Evolutionary conservation across 495 filamentous ascomycete genomes (phyloP), one percentile per base, ranked within the genome.

Genomic region (Neurospora sp.): DNA sequence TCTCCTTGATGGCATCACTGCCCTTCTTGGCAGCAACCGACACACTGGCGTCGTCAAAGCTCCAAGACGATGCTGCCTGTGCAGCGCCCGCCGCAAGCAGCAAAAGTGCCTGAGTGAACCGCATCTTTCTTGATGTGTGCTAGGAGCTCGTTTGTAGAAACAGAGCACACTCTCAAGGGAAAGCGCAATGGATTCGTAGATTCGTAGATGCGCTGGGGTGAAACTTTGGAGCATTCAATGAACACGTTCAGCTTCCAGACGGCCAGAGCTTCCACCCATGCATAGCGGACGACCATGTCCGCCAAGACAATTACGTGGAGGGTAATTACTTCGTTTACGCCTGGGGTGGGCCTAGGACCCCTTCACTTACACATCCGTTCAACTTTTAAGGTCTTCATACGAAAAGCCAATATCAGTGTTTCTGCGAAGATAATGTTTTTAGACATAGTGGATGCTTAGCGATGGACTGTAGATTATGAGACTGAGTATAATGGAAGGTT

Each of bases 31-130:
- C 82, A 79, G 89, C 88, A 75, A 97, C 87, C 71, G 89, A 88
- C 81, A 97, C 82, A 77, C 89, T 92, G 80, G 91, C 94, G 86
- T 97, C 93, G 78, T 91, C 88, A 81, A 96, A 96, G 22, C 89
- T 88, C 94, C 94, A 97, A 39, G 89, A 89, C 41, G 92, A 88
- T 70, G 92, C 91, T 53, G 92, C 90, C 73, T 85, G 81, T 76
- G 78, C 83, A 75, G 81, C 78, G 73, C 82, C 82, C 59, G 84
- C 81, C 72, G 83, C 81, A 61, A 84, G 75, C 14, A 87, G 79
- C 77, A 87, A 76, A 5, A 88, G 74, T 71, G 84, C 83, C 44
- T 79, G 78, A 75, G 83, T 77, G 76, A 88, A 83, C 70, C 82
- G 82, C 87, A 88, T 88, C 69, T 75, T 83, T 73, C 71, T 74